Conservation (phyloP, 352 stramenopile species). For the Pythium rishiriense region DNA sequence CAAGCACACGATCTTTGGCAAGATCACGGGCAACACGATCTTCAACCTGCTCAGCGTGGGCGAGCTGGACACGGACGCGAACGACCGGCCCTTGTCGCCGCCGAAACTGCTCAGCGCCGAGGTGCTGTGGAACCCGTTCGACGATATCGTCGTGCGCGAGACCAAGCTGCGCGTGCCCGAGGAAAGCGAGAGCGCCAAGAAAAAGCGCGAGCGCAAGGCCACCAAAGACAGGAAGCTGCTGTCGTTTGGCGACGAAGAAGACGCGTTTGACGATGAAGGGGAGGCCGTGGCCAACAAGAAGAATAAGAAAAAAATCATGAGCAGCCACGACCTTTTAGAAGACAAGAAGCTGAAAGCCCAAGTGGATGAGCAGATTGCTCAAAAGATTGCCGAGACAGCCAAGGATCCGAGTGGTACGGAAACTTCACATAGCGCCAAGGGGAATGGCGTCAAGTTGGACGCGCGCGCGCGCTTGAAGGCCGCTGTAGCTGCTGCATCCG, state of each 20-base stretch:
- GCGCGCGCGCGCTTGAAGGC: conserved; percentile 43
- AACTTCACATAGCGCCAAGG: conserved; percentile 1
- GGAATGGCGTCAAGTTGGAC: conserved; percentile 35
- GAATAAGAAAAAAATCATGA: conserved; percentile 67
- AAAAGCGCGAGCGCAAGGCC: conserved; percentile 89
- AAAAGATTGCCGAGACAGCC: conserved; percentile 49
- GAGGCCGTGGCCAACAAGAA: conserved; percentile 47
- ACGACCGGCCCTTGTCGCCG: conserved; percentile 79
- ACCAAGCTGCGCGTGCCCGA: conserved; percentile 31
- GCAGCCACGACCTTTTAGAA: conserved; percentile 69
- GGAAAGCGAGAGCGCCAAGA: conserved; percentile 33
- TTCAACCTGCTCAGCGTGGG: conserved; percentile 96
- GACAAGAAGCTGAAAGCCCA: conserved; percentile 65
- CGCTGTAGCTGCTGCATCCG: conserved; percentile 40
- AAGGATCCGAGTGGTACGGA: conserved; percentile 7
- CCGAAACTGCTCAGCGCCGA: conserved; percentile 84
- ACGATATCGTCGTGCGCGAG: conserved; percentile 90
- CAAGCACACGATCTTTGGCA: conserved; percentile 95
- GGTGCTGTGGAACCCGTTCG: conserved; percentile 95
- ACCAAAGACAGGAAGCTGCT: conserved; percentile 94
- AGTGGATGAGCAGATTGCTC: conserved; percentile 56
- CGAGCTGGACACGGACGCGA: conserved; percentile 82
- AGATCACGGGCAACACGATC: conserved; percentile 95
- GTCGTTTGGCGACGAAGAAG: conserved; percentile 94
- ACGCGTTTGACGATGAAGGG: conserved; percentile 71